Conservation (phyloP, 108 stramenopile genomes). For the Pseudonitzschia delicatissima region DNA sequence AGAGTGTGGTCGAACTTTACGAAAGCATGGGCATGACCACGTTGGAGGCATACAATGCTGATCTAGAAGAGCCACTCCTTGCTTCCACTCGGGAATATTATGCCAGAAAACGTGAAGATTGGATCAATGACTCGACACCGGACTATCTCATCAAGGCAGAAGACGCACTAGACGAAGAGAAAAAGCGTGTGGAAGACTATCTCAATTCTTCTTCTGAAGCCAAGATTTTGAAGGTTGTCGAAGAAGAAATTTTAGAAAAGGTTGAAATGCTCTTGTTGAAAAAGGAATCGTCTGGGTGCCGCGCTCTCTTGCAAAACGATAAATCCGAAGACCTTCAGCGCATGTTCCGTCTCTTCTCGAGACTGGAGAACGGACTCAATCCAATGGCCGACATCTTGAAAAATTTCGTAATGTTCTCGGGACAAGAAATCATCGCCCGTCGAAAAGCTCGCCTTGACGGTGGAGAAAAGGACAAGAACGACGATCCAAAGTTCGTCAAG, state of each 20-base stretch:
- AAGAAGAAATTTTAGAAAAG: slow-evolving; percentile 94
- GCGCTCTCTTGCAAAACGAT: slow-evolving; percentile 93
- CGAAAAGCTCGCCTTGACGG: slow-evolving; percentile 86
- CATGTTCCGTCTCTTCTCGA: slow-evolving; percentile 95
- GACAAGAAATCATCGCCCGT: slow-evolving; percentile 83
- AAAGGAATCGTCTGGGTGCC: slow-evolving; percentile 96
- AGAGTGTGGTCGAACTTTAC: slow-evolving; percentile 92
- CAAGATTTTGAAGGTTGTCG: slow-evolving; percentile 89
- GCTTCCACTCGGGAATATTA: slow-evolving; percentile 89
- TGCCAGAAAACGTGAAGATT: slow-evolving; percentile 90
- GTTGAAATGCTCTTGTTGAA: slow-evolving; percentile 91
- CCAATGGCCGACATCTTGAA: slow-evolving; percentile 93
- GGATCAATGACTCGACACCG: slow-evolving; percentile 97
- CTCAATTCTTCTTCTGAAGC: slow-evolving; percentile 88
- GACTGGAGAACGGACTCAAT: slow-evolving; percentile 90
- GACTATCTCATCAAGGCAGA: slow-evolving; percentile 98
- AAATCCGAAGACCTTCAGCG: slow-evolving; percentile 93
- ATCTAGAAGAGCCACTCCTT: slow-evolving; percentile 91
- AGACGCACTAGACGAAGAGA: slow-evolving; percentile 87
- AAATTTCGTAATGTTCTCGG: slow-evolving; percentile 81
- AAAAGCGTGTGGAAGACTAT: slow-evolving; percentile 87
- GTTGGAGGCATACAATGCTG: slow-evolving; percentile 88
- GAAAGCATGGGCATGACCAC: slow-evolving; percentile 96
- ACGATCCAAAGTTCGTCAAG: slow-evolving; percentile 97
- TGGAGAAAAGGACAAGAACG: slow-evolving; percentile 91